Base-by-base conservation (phyloP, 768 basidiomycete genomes). In the Russula vinacea region DNA sequence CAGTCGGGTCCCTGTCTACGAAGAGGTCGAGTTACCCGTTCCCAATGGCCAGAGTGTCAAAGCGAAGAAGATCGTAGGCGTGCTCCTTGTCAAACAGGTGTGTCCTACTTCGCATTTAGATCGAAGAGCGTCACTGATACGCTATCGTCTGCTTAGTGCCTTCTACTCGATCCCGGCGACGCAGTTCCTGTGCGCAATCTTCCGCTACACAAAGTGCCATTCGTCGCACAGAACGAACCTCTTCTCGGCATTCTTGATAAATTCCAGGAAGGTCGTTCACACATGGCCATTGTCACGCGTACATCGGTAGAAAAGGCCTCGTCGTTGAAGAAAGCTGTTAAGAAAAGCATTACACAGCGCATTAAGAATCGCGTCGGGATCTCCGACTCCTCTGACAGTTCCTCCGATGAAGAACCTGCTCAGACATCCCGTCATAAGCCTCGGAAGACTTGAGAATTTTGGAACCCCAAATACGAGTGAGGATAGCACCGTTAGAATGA, bases 231-330 rank as follows among this genome's bases (percentile, higher is more conserved):
- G 50, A 92, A 95, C 69, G 90, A 93, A 74, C 83, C 92, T 26
- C 78, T 96, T 0, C 81, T 94, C 16, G 86, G 89, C 29, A 90
- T 94, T 65, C 79, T 95, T 37, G 92, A 94, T 73, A 88, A 81
- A 65, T 95, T 95, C 74, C 92, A 94, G 73, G 92, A 93, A 71
- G 93, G 92, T 5, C 81, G 91, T 35, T 91, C 89, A 47, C 93
- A 96, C 72, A 94, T 96, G 84, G 93, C 93, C 24, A 89, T 95
- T 68, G 91, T 94, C 29, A 73, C 73, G 35, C 72, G 74, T 44
- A 72, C 74, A 69, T 75, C 73, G 62, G 70, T 73, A 54, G 74
- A 73, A 47, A 72, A 71, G 78, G 89, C 89, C 19, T 80, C 84
- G n/a, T 87, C 86, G 57, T 86, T 93, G 60, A 93, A 92, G 81